These are phyloP conservation scores for Blastobotrys niveus DNA, from an alignment of 1,139 yeast genomes.

Conservation along the genomic window DNA sequence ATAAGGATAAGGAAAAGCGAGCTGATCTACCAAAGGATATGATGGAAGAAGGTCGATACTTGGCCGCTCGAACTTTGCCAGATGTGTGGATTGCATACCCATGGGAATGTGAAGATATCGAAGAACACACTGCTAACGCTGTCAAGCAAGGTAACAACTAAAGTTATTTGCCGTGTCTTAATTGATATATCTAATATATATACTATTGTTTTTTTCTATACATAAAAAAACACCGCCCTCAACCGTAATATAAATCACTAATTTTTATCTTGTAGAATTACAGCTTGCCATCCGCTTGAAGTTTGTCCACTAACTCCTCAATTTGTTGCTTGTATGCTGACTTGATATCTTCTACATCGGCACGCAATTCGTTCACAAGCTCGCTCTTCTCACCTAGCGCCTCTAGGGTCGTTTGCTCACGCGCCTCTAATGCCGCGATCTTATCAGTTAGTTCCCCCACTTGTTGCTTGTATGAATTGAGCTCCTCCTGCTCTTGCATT, in stretches of 20 bases:
- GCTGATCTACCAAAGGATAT: conserved; percentile 67
- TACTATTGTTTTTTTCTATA: conserved; percentile 1
- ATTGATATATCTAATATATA: neutral
- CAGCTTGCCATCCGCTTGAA: conserved; percentile 22
- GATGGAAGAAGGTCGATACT: conserved; percentile 63
- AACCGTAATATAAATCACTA: neutral
- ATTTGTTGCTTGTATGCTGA: conserved; percentile 77
- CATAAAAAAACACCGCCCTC: neutral
- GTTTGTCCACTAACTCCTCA: conserved; percentile 73
- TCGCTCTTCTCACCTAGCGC: conserved; percentile 87
- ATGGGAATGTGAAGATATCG: conserved; percentile 93
- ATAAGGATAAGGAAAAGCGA: conserved; percentile 81
- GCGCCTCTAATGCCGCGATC: conserved; percentile 33
- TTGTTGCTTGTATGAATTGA: conserved; percentile 38
- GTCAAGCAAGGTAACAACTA: conserved; percentile 62
- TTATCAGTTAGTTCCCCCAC: conserved; percentile 40
- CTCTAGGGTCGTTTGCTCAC: conserved; percentile 59
- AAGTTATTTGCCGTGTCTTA: neutral
- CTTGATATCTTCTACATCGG: conserved; percentile 85
- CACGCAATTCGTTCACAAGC: conserved; percentile 72
- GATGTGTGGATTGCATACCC: conserved; percentile 98
- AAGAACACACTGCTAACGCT: conserved; percentile 75
- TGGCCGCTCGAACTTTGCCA: conserved; percentile 87
- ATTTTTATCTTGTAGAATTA: conserved; percentile 3
- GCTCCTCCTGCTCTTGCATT: conserved; percentile 49